Evolutionary conservation across 164 flowering plant genomes (phyloP), one percentile per base, ranked within the genome.

Genomic region (Vitis rotundifolia): DNA sequence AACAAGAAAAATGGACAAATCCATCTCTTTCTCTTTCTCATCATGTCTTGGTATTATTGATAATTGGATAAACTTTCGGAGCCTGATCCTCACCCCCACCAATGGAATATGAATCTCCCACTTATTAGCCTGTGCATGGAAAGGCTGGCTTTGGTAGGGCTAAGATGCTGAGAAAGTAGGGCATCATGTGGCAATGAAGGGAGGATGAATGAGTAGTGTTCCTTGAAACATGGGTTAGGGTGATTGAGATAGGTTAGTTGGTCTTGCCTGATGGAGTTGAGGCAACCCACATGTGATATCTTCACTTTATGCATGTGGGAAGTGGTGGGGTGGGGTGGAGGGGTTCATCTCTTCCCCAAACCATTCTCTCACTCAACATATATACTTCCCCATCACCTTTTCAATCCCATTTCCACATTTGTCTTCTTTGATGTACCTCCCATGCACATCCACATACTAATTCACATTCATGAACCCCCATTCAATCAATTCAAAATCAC

Each of bases 221-320:
- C 59, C 68, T 15, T 73, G 70, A 37, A 60, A 68, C 51, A 57
- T 62, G 68, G 61, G 71, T 54, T 53, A 10, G 49, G 28, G 61
- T 63, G 64, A 66, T 70, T 61, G 68, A 9, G 78, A 66, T 49
- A 12, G 57, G 68, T 67, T 67, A 19, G 78, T 63, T 62, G 71
- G 52, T 49, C 13, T 63, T 76, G 71, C 59, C 73, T 75, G 15
- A 44, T 59, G 16, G 53, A 22, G 65, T 66, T 48, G n/a, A 49
- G 62, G 72, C 74, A 77, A 15, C 64, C 47, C 71, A 75, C 80
- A 68, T 73, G 80, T 49, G 53, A 37, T 66, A 10, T 65, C 14
- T 57, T 63, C 64, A 61, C 72, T 63, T 77, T 71, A 58, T 73
- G 59, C 68, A 70, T 73, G 77, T 70, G 77, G 59, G 26, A 22